Base-by-base conservation (phyloP, 805 yeast genomes). In the Barnettozyma salicaria region DNA sequence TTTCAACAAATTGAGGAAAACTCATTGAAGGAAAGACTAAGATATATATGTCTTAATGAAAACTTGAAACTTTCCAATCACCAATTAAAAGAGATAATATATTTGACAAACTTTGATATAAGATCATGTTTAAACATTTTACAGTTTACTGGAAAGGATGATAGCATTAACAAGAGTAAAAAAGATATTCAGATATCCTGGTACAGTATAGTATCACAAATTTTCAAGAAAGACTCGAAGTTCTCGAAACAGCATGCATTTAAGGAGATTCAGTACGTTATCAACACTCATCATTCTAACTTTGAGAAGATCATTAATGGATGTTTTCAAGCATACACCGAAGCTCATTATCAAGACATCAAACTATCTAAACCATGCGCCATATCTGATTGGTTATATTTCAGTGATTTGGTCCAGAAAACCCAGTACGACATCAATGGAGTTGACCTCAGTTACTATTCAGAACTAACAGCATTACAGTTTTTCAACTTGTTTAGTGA, bases 111-210 rank as follows among this genome's bases (percentile, higher is more conserved):
- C 44, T 85, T 85, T 27, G 98, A 90, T 60, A 68, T 92, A 14
- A 65, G 98, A 47, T 84, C 87, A 19, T 82, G 96, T 58, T 66
- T 90, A 27, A 90, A 90, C 52, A 74, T 79, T 49, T 56, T 90
- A 26, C 97, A 90, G 48, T 89, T 90, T 52, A 51, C 53, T 13
- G 49, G 50, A 8, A 45, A 43, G 4, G 29, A 44, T 10, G 43
- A 43, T 19, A 28, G 50, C 2, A 42, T 41, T 7, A 58, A 52
- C 17, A 39, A 54, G 5, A 58, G 64, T 27, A 48, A 49, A 19
- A 85, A 82, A 56, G 95, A 87, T 58, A 49, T 65, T 9, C 76
- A 72, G 36, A 45, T 74, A 32, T 70, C 80, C 17, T 84, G 95
- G 95, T 81, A 68, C 48, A 57, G 70, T 12, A 59, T 82, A 23